These are phyloP conservation scores for Alternaria postmessia DNA, from an alignment of 2,329 filamentous ascomycete species.

Conservation along the genomic window DNA sequence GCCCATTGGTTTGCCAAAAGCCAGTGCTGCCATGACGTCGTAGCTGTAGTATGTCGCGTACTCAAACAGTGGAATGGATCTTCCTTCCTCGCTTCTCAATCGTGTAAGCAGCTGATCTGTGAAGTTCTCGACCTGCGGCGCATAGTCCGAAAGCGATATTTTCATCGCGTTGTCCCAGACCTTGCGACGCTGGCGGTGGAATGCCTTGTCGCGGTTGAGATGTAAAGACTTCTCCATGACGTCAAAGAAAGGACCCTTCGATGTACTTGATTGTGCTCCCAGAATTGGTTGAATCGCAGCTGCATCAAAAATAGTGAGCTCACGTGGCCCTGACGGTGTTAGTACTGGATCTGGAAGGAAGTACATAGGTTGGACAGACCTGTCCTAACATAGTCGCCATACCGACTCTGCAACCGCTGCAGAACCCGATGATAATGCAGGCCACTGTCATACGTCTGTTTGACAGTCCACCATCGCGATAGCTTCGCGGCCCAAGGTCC, in stretches of 20 bases:
- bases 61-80: constrained; percentile 49
- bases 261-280: constrained; percentile 31
- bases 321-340: constrained; percentile 28
- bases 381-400: constrained; percentile 39
- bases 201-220: constrained; percentile 35
- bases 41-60: constrained; percentile 56
- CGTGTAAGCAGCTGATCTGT: constrained; percentile 33
- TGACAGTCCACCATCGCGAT: constrained; percentile 36
- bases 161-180: constrained; percentile 45
- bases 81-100: constrained; percentile 26
- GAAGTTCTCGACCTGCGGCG: constrained; percentile 31
- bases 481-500: constrained; percentile 32
- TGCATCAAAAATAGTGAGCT: constrained; percentile 36
- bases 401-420: constrained; percentile 29
- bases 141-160: constrained; percentile 32
- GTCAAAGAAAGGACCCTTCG: constrained; percentile 38
- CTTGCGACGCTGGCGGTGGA: constrained; percentile 36
- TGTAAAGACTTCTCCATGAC: constrained; percentile 34
- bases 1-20: constrained; percentile 55
- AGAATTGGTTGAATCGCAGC: constrained; percentile 32
- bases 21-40: constrained; percentile 57
- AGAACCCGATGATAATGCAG: constrained; percentile 28
- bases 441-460: constrained; percentile 23
- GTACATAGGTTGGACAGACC: constrained; percentile 16
- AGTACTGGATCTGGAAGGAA: constrained; percentile 1